A percentile compares a stretch with the other conserved stretches of the same genome.
Evolutionary conservation across 2,329 filamentous ascomycete species (phyloP).

Genomic region (Arthrobotrys entomopaga): DNA sequence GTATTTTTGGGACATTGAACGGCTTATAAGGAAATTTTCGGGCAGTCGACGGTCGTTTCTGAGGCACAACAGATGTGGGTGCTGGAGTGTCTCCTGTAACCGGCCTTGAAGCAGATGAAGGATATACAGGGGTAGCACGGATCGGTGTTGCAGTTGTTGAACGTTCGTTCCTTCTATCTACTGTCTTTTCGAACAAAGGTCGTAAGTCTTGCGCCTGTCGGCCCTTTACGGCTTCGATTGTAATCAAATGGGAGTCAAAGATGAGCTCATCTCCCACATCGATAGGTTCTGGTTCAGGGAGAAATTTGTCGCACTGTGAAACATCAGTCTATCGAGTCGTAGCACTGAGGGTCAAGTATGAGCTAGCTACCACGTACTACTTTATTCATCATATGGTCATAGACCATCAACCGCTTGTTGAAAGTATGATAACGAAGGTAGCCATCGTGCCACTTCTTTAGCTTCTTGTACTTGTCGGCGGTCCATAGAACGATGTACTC

Average conservation of each 20-base stretch:
- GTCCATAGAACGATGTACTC: conserved; percentile 59
- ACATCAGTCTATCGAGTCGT: background rate
- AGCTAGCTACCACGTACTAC: conserved; percentile 51
- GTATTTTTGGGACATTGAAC: conserved; percentile 39
- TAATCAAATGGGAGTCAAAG: conserved; percentile 58
- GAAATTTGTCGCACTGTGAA: conserved; percentile 58
- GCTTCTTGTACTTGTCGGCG: conserved; percentile 59
- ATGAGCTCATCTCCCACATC: conserved; percentile 58
- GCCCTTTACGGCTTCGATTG: conserved; percentile 58
- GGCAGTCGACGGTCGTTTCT: conserved; percentile 30
- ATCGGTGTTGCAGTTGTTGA: conserved; percentile 34
- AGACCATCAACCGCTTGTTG: conserved; percentile 58
- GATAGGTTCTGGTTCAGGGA: conserved; percentile 55
- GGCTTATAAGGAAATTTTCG: conserved; percentile 44
- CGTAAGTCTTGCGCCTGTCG: conserved; percentile 58
- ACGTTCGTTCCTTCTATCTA: conserved; percentile 45
- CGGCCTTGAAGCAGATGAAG: conserved; percentile 3
- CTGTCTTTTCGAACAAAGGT: conserved; percentile 56
- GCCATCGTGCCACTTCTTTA: conserved; percentile 60
- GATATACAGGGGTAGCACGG: conserved; percentile 29
- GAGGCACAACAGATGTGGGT: conserved; percentile 21
- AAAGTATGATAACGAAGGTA: conserved; percentile 58
- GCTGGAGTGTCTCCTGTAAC: conserved; percentile 6
- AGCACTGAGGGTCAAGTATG: background rate
- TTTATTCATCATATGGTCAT: conserved; percentile 57